phyloP scores from a whole-genome alignment of 345 rosid genomes.

The Excoecaria agallocha region DNA sequence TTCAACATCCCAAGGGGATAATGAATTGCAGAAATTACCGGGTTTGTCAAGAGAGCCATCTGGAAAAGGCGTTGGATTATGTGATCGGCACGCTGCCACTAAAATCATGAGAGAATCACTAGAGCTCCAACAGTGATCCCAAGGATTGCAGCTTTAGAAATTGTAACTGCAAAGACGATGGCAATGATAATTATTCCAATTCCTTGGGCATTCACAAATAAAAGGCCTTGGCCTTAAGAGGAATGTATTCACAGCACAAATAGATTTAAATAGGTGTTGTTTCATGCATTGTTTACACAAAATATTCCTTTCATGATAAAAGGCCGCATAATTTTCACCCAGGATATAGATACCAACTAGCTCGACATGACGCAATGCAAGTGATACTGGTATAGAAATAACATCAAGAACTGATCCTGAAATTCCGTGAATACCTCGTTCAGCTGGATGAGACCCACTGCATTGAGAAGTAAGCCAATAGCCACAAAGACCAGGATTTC shows the following conservation, averaged over 20 bases:
- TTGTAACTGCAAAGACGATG: slow-evolving; percentile 46
- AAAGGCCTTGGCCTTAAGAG: not conserved
- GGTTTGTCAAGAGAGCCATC: slow-evolving; percentile 89
- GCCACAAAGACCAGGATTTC: slow-evolving; percentile 81
- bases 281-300: not conserved
- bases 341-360: not conserved
- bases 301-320: not conserved
- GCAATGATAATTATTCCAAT: not conserved
- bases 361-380: not conserved
- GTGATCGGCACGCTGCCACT: slow-evolving; percentile 72
- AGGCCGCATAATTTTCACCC: not conserved
- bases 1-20: no score
- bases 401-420: not conserved
- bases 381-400: no score
- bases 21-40: slow-evolving; percentile 40
- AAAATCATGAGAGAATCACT: slow-evolving; percentile 83
- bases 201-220: not conserved
- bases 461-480: slow-evolving; percentile 70
- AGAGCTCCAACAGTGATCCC: slow-evolving; percentile 93
- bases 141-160: slow-evolving; percentile 86
- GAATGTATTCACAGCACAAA: not conserved
- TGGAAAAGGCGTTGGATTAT: slow-evolving; percentile 52
- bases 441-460: slow-evolving; percentile 50
- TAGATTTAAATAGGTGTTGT: not conserved
- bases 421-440: slow-evolving; percentile 51